Percentiles rank a stretch among this genome's conserved stretches.
phyloP scores from a whole-genome alignment of 345 rosid species.

The Citrus unshiu region DNA sequence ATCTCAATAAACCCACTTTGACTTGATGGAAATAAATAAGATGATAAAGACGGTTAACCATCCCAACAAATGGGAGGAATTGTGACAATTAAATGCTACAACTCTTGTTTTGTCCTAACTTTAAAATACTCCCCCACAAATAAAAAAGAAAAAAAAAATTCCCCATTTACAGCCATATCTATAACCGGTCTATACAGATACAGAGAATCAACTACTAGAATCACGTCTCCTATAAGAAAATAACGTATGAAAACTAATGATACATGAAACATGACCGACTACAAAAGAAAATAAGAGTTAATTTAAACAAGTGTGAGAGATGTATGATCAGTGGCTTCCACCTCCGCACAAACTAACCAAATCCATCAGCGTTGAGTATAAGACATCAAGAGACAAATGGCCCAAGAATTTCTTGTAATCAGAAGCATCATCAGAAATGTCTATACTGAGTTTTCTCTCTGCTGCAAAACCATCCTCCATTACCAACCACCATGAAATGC shows the following conservation, averaged over 20 bases:
- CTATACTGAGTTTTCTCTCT: slow-evolving; percentile 46
- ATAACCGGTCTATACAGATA: neutral
- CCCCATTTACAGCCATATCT: neutral
- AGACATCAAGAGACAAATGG: slow-evolving; percentile 60
- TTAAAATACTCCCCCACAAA: no score
- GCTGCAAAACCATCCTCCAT: slow-evolving; percentile 73
- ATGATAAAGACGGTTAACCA: neutral
- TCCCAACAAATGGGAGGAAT: neutral
- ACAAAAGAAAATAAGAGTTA: neutral
- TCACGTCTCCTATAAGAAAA: neutral
- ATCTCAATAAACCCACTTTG: neutral
- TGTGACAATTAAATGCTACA: neutral
- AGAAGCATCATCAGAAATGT: slow-evolving; percentile 35
- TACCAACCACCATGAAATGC: slow-evolving; percentile 91
- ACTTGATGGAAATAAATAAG: neutral
- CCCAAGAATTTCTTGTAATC: slow-evolving; percentile 77
- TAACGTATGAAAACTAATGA: neutral
- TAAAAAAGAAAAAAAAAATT: no score
- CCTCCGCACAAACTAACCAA: slow-evolving; percentile 69
- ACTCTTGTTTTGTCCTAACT: neutral
- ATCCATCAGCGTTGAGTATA: slow-evolving; percentile 73
- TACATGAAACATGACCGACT: neutral
- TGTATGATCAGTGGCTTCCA: slow-evolving; percentile 21
- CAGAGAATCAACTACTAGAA: neutral
- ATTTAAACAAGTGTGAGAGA: neutral